Evolutionary conservation across 768 basidiomycete species (phyloP), one percentile per base, ranked within the genome.

Genomic region (Pulveroboletus ravenelii): DNA sequence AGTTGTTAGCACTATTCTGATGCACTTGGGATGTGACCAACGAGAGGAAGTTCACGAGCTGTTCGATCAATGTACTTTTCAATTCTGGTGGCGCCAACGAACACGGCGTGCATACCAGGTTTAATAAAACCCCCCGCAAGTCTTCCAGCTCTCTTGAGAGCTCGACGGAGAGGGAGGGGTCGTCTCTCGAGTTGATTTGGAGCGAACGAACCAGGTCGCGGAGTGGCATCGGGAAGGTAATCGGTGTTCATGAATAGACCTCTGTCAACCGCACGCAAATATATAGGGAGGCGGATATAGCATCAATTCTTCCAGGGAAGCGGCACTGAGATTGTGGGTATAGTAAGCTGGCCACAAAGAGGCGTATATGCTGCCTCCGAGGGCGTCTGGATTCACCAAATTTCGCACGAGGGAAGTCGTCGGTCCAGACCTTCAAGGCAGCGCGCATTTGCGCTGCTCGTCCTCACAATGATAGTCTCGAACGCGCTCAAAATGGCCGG

Each of bases 1-100:
- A 40, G 14, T 31, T 5, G 14, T 61, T n/a, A 55, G 39, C 15
- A 18, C 20, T 25, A 14, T 23, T 6, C 7, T 10, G 17, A 35
- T 23, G 10, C 12, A 14, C 34, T n/a, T 14, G 15, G 25, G 25
- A 27, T 23, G 27, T 29, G 42, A 3, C 66, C 40, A 18, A 67
- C 66, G 57, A 47, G 27, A 67, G 56, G 51, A 67, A 63, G n/a
- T 57, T 51, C 48, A 59, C 45, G 39, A 67, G 62, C 67, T 68
- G 40, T 41, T 38, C n/a, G 10, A 23, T 34, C 15, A 5, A 29
- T 25, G 30, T 12, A 27, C 25, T 23, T 25, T 13, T 58, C 18
- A 55, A 41, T 45, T 14, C 5, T 12, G 27, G 29, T 20, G 17
- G 41, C 7, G 14, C 15, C 17, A 29, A 10, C 6, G 23, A 27